phyloP scores from a whole-genome alignment of 805 yeast species.

The Candida easanensis region DNA sequence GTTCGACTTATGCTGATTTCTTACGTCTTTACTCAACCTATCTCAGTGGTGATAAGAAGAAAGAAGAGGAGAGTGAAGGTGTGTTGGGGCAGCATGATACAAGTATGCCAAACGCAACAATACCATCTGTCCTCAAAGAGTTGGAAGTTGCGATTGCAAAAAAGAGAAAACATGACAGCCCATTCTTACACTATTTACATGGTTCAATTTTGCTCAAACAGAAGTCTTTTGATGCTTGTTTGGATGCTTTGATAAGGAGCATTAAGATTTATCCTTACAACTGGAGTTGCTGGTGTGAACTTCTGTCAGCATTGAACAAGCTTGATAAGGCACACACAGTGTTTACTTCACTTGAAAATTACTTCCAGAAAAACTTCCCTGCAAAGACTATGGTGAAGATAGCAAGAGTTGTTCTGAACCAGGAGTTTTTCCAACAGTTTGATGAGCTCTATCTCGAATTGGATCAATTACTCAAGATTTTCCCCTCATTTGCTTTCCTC shows the following conservation, averaged over 20 bases:
- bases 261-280: conserved; percentile 72
- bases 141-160: conserved; percentile 32
- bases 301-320: conserved; percentile 56
- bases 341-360: conserved; percentile 19
- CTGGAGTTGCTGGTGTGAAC: conserved; percentile 93
- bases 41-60: conserved; percentile 73
- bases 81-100: conserved; percentile 44
- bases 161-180: conserved; percentile 32
- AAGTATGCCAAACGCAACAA: conserved; percentile 26
- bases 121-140: conserved; percentile 40
- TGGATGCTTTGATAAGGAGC: conserved; percentile 57
- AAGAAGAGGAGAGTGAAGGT: conserved; percentile 70
- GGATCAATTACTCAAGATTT: conserved; percentile 45
- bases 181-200: conserved; percentile 67
- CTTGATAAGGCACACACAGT: conserved; percentile 53
- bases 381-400: conserved; percentile 16
- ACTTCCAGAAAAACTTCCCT: conserved; percentile 17
- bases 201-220: conserved; percentile 69
- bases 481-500: conserved; percentile 74
- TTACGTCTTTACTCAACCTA: conserved; percentile 65
- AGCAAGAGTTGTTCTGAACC: conserved; percentile 33
- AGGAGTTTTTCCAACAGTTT: conserved; percentile 75
- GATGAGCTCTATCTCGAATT: conserved; percentile 50
- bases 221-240: conserved; percentile 59
- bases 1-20: conserved; percentile 53